phyloP scores from a whole-genome alignment of 2,329 filamentous ascomycete genomes.

The Penicillium sp. region DNA sequence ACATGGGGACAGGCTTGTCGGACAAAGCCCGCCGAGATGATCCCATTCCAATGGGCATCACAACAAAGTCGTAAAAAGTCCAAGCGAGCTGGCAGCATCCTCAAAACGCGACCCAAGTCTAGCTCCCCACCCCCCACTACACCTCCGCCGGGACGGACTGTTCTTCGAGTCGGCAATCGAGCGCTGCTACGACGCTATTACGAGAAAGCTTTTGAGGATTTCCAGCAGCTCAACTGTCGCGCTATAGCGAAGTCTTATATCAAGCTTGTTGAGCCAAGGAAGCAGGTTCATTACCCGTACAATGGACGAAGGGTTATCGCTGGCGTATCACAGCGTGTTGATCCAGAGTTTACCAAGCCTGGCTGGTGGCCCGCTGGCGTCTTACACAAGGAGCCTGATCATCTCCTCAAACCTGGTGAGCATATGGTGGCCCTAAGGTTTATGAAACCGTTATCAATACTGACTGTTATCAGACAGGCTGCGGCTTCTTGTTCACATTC shows the following conservation, averaged over 20 bases:
- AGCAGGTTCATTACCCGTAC: conserved; percentile 51
- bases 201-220: conserved; percentile 40
- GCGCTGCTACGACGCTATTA: conserved; percentile 39
- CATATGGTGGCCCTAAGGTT: not conserved
- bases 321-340: conserved; percentile 31
- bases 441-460: not conserved
- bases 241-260: conserved; percentile 48
- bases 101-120: conserved; percentile 19
- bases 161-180: conserved; percentile 31
- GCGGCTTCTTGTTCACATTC: conserved; percentile 34
- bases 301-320: conserved; percentile 41
- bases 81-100: conserved; percentile 23
- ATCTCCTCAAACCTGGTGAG: conserved; percentile 34
- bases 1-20: conserved; percentile 28
- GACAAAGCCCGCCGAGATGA: conserved; percentile 24
- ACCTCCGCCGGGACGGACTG: conserved; percentile 23
- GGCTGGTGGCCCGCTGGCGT: conserved; percentile 37
- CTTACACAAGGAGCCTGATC: conserved; percentile 35
- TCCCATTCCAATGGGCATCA: conserved; percentile 35
- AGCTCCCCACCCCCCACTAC: conserved; percentile 17
- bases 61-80: conserved; percentile 27
- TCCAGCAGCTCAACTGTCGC: conserved; percentile 49
- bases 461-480: conserved; percentile 26
- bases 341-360: conserved; percentile 37
- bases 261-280: conserved; percentile 48